Evolutionary conservation across 345 rosid species (phyloP).

Genomic region (Anacardium occidentale): DNA sequence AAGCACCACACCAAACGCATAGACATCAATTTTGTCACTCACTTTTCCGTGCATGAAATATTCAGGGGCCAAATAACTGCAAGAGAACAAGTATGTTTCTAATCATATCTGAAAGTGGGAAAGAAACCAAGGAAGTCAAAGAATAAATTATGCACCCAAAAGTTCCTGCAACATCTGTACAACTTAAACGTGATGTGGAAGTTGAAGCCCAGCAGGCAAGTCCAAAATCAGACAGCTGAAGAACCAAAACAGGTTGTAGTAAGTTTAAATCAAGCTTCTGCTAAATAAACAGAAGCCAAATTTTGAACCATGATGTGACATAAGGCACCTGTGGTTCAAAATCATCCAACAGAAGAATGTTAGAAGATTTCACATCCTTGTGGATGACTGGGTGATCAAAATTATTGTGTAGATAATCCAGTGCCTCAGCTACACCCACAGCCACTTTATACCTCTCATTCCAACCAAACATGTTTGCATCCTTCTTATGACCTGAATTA

Average conservation of each 20-base stretch:
- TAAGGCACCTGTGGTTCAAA: slow-evolving; percentile 84
- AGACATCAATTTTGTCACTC: slow-evolving; percentile 90
- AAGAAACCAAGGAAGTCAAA: slow-evolving; percentile 6
- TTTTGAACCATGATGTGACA: neutral
- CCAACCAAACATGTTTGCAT: slow-evolving; percentile 64
- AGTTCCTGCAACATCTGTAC: slow-evolving; percentile 81
- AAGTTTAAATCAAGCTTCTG: slow-evolving; percentile 15
- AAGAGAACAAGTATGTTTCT: slow-evolving; percentile 18
- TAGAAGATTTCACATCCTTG: slow-evolving; percentile 93
- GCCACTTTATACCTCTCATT: slow-evolving; percentile 82
- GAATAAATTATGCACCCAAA: slow-evolving; percentile 63
- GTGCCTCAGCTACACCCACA: slow-evolving; percentile 83
- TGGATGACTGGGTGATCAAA: slow-evolving; percentile 77
- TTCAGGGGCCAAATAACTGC: slow-evolving; percentile 98
- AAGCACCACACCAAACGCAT: slow-evolving; percentile 90
- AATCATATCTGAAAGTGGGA: slow-evolving; percentile 1
- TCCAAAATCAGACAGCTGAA: slow-evolving; percentile 97
- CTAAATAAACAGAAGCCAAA: neutral
- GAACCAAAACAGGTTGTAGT: slow-evolving; percentile 26
- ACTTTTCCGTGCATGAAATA: slow-evolving; percentile 92
- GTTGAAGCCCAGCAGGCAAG: slow-evolving; percentile 61
- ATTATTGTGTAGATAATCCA: slow-evolving; percentile 72
- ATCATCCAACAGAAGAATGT: slow-evolving; percentile 85
- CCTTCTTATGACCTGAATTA: slow-evolving; percentile 62
- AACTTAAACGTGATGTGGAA: slow-evolving; percentile 44